Conservation (phyloP, 169 alveolate species). For the Fabrea salina region DNA sequence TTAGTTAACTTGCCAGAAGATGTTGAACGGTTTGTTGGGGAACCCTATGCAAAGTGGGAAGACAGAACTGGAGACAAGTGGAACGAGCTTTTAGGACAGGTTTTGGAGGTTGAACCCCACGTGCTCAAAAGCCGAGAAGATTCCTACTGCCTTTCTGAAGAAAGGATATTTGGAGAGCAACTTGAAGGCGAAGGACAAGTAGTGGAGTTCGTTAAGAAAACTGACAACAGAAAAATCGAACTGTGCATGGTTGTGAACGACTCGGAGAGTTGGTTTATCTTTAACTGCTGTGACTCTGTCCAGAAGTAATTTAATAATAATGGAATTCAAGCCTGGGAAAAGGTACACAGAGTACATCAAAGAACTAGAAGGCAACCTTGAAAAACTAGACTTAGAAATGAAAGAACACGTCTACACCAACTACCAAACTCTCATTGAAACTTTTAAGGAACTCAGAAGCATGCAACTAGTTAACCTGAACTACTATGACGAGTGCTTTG, state of each 20-base stretch:
- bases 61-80: slow-evolving; percentile 36
- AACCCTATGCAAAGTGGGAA: slow-evolving; percentile 32
- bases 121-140: neutral
- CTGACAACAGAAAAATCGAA: slow-evolving; percentile 16
- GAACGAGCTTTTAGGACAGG: slow-evolving; percentile 4
- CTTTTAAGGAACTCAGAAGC: neutral
- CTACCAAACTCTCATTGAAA: neutral
- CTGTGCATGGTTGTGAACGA: slow-evolving; percentile 4
- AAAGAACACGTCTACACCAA: slow-evolving; percentile 15
- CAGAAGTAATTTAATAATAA: too few relatives aligned
- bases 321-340: too few relatives aligned
- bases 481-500: neutral
- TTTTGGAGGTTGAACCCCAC: slow-evolving; percentile 12
- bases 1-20: neutral
- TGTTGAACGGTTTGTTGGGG: slow-evolving; percentile 22
- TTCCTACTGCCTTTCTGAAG: neutral
- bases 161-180: slow-evolving; percentile 14
- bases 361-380: slow-evolving; percentile 7
- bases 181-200: slow-evolving; percentile 28
- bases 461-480: slow-evolving; percentile 3
- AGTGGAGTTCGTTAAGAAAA: slow-evolving; percentile 10
- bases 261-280: slow-evolving; percentile 13
- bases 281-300: neutral
- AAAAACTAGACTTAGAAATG: neutral
- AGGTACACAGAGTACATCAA: slow-evolving; percentile 9